These are phyloP conservation scores for Miscanthus lutarioriparius DNA, from an alignment of 176 grass and related monocot species.

Conservation along the genomic window DNA sequence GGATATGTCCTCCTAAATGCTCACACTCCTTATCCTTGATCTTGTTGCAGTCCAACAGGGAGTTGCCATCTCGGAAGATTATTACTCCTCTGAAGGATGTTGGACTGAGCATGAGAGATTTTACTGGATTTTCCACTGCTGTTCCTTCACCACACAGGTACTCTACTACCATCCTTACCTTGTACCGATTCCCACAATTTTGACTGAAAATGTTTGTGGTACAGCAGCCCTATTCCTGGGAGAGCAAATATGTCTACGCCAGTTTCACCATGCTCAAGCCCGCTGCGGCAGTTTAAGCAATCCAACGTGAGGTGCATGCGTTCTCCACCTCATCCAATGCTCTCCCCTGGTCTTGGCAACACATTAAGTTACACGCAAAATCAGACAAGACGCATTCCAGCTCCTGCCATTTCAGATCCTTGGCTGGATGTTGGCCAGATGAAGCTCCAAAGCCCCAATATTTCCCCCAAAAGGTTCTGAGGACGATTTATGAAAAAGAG, in stretches of 20 bases:
- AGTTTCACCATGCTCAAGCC: conserved; percentile 83
- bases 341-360: conserved; percentile 38
- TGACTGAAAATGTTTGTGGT: conserved; percentile 29
- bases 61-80: conserved; percentile 62
- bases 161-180: background rate
- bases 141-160: conserved; percentile 65
- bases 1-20: background rate
- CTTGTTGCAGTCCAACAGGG: conserved; percentile 53
- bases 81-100: conserved; percentile 63
- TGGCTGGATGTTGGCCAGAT: conserved; percentile 53
- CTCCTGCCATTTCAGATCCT: conserved; percentile 37
- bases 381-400: conserved; percentile 42
- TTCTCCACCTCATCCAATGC: conserved; percentile 69
- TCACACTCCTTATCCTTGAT: conserved; percentile 15
- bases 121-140: conserved; percentile 43
- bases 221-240: conserved; percentile 45
- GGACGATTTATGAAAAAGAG: background rate
- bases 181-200: background rate
- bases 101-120: conserved; percentile 48
- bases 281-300: conserved; percentile 65
- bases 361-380: conserved; percentile 39
- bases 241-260: conserved; percentile 80
- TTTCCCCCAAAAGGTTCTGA: conserved; percentile 75
- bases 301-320: conserved; percentile 74
- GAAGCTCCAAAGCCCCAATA: conserved; percentile 55